These are phyloP conservation scores for Chytriomyces sp. DNA, from an alignment of 192 early-diverging fungal genomes.

Conservation along the genomic window DNA sequence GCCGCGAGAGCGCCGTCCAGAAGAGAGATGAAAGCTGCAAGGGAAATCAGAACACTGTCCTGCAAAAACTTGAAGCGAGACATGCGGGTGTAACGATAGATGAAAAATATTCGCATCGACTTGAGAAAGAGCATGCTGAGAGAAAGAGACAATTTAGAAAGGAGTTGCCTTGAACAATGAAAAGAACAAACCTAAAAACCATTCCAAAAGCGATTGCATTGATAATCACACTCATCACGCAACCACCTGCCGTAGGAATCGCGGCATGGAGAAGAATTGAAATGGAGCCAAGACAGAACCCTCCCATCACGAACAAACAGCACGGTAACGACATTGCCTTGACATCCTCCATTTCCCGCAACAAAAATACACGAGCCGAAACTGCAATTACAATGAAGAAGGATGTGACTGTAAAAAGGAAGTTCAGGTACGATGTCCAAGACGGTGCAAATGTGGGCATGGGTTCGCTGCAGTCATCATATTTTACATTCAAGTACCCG, in stretches of 20 bases:
- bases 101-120: slow-evolving; percentile 3
- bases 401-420: background rate
- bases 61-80: background rate
- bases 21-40: background rate
- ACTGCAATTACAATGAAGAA: background rate
- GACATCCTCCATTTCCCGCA: background rate
- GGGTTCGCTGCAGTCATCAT: slow-evolving; percentile 12
- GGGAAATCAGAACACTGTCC: slow-evolving; percentile 3
- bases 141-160: background rate
- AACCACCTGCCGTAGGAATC: background rate
- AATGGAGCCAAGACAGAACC: background rate
- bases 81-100: slow-evolving; percentile 13
- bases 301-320: background rate
- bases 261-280: background rate
- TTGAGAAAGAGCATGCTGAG: slow-evolving; percentile 26
- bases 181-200: background rate
- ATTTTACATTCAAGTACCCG: background rate
- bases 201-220: background rate
- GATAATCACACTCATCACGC: background rate
- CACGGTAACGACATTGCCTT: background rate
- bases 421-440: background rate
- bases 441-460: background rate
- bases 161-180: background rate
- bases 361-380: background rate
- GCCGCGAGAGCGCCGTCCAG: background rate